phyloP scores from a whole-genome alignment of 2,329 filamentous ascomycete genomes.

The Saccharata proteae region DNA sequence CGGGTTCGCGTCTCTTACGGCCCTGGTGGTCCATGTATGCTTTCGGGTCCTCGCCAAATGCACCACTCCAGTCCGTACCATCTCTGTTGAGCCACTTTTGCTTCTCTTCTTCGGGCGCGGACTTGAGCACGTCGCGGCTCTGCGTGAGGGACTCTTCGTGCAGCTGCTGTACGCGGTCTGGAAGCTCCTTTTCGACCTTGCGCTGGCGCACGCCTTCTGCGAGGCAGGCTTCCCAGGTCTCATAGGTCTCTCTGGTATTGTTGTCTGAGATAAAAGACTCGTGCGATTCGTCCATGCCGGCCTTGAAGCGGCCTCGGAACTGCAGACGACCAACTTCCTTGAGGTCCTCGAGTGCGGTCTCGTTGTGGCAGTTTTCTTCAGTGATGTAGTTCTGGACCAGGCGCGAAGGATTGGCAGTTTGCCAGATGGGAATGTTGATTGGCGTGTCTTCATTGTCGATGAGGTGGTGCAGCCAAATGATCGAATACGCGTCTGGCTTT shows the following conservation, averaged over 20 bases:
- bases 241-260: slow-evolving; percentile 81
- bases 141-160: slow-evolving; percentile 73
- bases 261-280: slow-evolving; percentile 75
- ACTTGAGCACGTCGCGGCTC: slow-evolving; percentile 67
- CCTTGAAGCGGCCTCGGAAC: slow-evolving; percentile 74
- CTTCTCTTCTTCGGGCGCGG: slow-evolving; percentile 60
- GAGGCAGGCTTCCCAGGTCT: slow-evolving; percentile 86
- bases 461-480: slow-evolving; percentile 77
- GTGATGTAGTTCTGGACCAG: slow-evolving; percentile 90
- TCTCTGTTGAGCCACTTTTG: slow-evolving; percentile 66
- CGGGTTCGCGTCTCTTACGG: slow-evolving; percentile 45
- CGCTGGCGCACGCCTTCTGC: slow-evolving; percentile 71
- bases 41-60: slow-evolving; percentile 68
- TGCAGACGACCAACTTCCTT: slow-evolving; percentile 69
- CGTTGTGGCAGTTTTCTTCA: slow-evolving; percentile 54
- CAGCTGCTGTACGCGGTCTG: slow-evolving; percentile 57
- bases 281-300: slow-evolving; percentile 81
- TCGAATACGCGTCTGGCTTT: slow-evolving; percentile 60
- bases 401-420: slow-evolving; percentile 59
- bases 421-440: slow-evolving; percentile 86
- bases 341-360: slow-evolving; percentile 64
- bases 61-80: slow-evolving; percentile 76
- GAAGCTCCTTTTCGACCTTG: slow-evolving; percentile 61
- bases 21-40: slow-evolving; percentile 42
- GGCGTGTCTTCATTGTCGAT: slow-evolving; percentile 65